Evolutionary conservation across 106 monocot genomes (phyloP), one percentile per base, ranked within the genome.

Genomic region (Narthecium ossifragum): DNA sequence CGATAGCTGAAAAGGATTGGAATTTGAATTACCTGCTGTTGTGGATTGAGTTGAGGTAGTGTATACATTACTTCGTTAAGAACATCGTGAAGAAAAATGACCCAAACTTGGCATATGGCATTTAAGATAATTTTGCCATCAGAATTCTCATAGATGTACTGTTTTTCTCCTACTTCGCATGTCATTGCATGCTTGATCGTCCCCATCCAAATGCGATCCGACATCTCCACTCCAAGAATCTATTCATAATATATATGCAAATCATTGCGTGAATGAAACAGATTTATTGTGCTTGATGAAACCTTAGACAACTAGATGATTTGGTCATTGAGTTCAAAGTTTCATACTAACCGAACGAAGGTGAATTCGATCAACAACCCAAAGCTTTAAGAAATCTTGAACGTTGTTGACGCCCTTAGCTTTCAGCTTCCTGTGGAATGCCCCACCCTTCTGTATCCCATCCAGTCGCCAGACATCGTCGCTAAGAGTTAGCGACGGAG

Each of bases 401-500:
- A 53, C 52, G 9, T 20, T 53, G 14, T 53, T 0, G 26, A 53
- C 26, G 26, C 26, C 26, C 9, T 53, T 14, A 0, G 22, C 21
- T 9, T 5, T 9, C 9, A 53, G 52, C 5, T 53, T 53, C 14
- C 14, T 53, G 52, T 53, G 52, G 14, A 53, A 53, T 8, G 26
- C 52, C 14, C 52, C 52, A 26, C 26, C 52, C 26, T 53, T 53
- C 14, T 25, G 8, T 9, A 53, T 53, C 26, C 26, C 26, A 4
- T 53, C 26, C 11, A 53, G 52, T 14, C 52, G 52, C 52, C 52
- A 53, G 8, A 53, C 52, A 7, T 53, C 26, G 26, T 53, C 52
- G 6, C 1, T 6, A n/a, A n/a, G n/a, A n/a, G n/a, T n/a, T 6
- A 53, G 26, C 12, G 26, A 26, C 6, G 52, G 52, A 9, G 52